Percentiles rank a stretch among this genome's conserved stretches.
phyloP scores from a whole-genome alignment of 306 rosid genomes.

The Arachis stenosperma region DNA sequence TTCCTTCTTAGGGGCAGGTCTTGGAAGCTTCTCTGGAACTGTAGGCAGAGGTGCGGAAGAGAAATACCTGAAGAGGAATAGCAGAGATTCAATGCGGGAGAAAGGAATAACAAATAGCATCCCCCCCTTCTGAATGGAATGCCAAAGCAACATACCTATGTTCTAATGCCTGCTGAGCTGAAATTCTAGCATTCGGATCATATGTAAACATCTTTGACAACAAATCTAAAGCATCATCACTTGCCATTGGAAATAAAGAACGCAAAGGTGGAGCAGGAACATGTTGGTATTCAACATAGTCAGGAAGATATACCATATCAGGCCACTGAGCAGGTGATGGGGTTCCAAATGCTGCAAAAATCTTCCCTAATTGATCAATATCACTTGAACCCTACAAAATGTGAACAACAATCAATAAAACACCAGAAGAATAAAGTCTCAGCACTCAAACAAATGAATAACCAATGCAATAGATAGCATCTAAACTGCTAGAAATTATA shows the following conservation, averaged over 20 bases:
- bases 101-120: not conserved
- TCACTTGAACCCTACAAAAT: slow-evolving; percentile 85
- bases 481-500: not conserved
- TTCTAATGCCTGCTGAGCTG: slow-evolving; percentile 89
- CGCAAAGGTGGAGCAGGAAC: slow-evolving; percentile 88
- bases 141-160: slow-evolving; percentile 65
- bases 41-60: slow-evolving; percentile 83
- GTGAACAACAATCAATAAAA: slow-evolving; percentile 20
- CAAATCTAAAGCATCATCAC: slow-evolving; percentile 90
- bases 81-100: slow-evolving; percentile 33
- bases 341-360: slow-evolving; percentile 93
- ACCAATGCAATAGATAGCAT: slow-evolving; percentile 11
- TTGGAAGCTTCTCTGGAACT: slow-evolving; percentile 84
- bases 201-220: slow-evolving; percentile 92
- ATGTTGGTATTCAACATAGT: slow-evolving; percentile 92
- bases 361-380: slow-evolving; percentile 95
- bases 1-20: slow-evolving; percentile 92
- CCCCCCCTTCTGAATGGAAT: slow-evolving; percentile 24
- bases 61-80: slow-evolving; percentile 67
- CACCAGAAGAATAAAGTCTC: slow-evolving; percentile 16
- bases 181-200: slow-evolving; percentile 88
- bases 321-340: slow-evolving; percentile 95
- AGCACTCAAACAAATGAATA: slow-evolving; percentile 29
- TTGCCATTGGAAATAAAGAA: slow-evolving; percentile 83
- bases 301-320: slow-evolving; percentile 86